Evolutionary conservation across 176 grass and related monocot genomes (phyloP), one percentile per base, ranked within the genome.

Genomic region (Ampelocalamus luodianensis): DNA sequence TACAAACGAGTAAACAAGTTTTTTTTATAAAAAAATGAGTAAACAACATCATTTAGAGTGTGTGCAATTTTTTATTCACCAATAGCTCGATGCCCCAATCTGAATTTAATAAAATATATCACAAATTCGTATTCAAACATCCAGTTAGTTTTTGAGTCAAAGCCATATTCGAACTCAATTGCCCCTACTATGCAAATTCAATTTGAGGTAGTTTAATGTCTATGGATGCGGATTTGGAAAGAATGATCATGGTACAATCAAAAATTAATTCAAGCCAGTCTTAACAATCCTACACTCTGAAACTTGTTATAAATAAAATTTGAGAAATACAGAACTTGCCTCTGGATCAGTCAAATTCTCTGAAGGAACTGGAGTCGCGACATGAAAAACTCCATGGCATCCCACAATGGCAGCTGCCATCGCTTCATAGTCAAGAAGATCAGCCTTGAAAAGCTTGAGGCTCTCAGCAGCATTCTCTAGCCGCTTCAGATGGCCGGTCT

Each of bases 351-450:
- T 58, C 0, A 32, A 0, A 0, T 79, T 36, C 34, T 14, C 58
- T 3, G 59, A 5, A 69, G 85, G 88, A 17, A 93, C 85, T 8
- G 91, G 91, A 32, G 71, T 83, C 1, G 91, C 91, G 29, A 93
- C 82, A 76, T 93, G 91, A 22, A 93, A 87, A 26, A 93, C 85
- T 6, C 91, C 88, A 16, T 88, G 78, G 43, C 91, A 88, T 32
- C 85, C 85, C 3, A 15, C 72, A 16, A 83, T 13, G 16, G 91
- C 91, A 6, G 77, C 45, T 15, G 51, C 61, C 65, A 88, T 36
- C 0, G 50, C 55, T 1, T 86, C 61, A 4, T 88, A 79, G 16
- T 93, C 78, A 1, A 90, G 61, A 22, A 93, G 56, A 72, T 93
- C 88, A 29, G 82, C 91, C 68, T 88, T 88, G 83, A 93, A 88